Percentiles rank a stretch among this genome's conserved stretches.
Conservation (phyloP, 2,329 filamentous ascomycete species). For the Clonostachys rhizophaga region DNA sequence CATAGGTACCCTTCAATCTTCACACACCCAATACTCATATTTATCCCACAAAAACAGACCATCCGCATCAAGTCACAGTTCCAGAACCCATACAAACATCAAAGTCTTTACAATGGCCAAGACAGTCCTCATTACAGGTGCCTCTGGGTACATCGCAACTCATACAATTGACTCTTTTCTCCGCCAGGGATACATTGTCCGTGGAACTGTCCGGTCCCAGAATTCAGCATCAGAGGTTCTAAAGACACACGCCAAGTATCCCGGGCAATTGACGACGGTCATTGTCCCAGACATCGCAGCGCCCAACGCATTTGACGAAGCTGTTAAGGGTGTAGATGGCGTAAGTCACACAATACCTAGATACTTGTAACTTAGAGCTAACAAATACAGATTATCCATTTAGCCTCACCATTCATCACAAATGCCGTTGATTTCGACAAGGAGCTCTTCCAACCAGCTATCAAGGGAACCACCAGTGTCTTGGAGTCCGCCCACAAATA, state of each 20-base stretch:
- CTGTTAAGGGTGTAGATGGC: slow-evolving; percentile 31
- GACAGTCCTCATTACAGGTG: neutral
- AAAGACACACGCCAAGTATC: slow-evolving; percentile 24
- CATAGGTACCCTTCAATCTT: too few relatives aligned
- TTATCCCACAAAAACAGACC: too few relatives aligned
- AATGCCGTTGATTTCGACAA: slow-evolving; percentile 34
- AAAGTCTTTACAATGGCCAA: neutral
- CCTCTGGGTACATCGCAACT: slow-evolving; percentile 18
- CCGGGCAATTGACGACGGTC: slow-evolving; percentile 30
- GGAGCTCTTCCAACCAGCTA: slow-evolving; percentile 36
- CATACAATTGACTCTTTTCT: slow-evolving; percentile 24
- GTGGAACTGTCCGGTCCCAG: slow-evolving; percentile 20
- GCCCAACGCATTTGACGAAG: slow-evolving; percentile 24
- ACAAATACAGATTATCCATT: neutral
- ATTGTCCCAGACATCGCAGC: slow-evolving; percentile 33
- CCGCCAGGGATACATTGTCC: slow-evolving; percentile 17
- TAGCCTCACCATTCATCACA: slow-evolving; percentile 34
- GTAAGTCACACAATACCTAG: slow-evolving; percentile 39
- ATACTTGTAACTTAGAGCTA: slow-evolving; percentile 3
- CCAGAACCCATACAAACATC: too few relatives aligned
- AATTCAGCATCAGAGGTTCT: slow-evolving; percentile 24
- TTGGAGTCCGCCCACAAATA: slow-evolving; percentile 32
- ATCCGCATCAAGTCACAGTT: too few relatives aligned
- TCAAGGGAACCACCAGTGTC: slow-evolving; percentile 37
- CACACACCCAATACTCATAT: too few relatives aligned